Evolutionary conservation across 352 stramenopile genomes (phyloP).

Genomic region (Globisporangium lucens): DNA sequence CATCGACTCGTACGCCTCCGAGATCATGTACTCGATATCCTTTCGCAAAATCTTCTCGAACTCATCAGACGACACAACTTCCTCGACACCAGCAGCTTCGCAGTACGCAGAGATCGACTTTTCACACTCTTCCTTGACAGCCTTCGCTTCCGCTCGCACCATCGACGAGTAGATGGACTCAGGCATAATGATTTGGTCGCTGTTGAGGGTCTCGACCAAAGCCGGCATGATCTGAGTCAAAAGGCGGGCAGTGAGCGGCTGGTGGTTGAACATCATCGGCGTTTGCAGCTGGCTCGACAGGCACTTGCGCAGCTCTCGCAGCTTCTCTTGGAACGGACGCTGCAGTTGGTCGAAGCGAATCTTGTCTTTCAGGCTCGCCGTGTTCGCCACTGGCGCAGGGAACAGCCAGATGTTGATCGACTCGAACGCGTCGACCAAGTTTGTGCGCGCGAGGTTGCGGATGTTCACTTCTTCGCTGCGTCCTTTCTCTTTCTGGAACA

Average conservation of each 20-base stretch:
- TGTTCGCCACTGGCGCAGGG: slow-evolving; percentile 73
- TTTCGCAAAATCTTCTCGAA: slow-evolving; percentile 56
- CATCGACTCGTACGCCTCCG: slow-evolving; percentile 52
- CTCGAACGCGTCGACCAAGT: slow-evolving; percentile 77
- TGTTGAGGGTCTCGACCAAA: slow-evolving; percentile 80
- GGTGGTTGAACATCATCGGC: slow-evolving; percentile 75
- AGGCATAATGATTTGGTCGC: slow-evolving; percentile 85
- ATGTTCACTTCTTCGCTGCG: slow-evolving; percentile 77
- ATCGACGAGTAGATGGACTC: slow-evolving; percentile 89
- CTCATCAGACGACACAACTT: slow-evolving; percentile 49
- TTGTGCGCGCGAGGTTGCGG: slow-evolving; percentile 71
- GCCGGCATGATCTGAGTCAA: slow-evolving; percentile 76
- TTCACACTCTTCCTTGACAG: slow-evolving; percentile 54
- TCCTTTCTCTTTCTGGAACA: slow-evolving; percentile 84
- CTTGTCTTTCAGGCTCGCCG: slow-evolving; percentile 70
- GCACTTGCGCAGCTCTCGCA: slow-evolving; percentile 68
- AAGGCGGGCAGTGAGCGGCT: slow-evolving; percentile 66
- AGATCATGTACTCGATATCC: slow-evolving; percentile 57
- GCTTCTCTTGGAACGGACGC: slow-evolving; percentile 66
- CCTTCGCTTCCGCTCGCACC: slow-evolving; percentile 72
- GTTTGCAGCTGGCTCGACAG: slow-evolving; percentile 67
- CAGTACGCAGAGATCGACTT: slow-evolving; percentile 62
- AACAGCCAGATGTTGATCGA: slow-evolving; percentile 89
- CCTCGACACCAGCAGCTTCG: slow-evolving; percentile 58
- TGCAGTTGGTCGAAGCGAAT: slow-evolving; percentile 87